Base-by-base conservation (phyloP, 2,329 filamentous ascomycete species). In the Aspergillus chevalieri region DNA sequence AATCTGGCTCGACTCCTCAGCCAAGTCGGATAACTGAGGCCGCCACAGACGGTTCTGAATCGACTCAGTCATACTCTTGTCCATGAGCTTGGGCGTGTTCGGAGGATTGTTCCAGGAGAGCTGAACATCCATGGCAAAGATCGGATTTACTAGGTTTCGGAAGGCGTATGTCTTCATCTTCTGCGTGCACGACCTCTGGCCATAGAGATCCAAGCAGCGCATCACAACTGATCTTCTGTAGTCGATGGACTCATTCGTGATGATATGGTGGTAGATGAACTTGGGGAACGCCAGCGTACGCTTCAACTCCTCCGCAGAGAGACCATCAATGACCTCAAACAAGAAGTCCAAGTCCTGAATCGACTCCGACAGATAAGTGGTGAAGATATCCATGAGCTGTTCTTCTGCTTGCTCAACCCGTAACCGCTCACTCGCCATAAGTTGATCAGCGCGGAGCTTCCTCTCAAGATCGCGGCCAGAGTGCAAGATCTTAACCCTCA, bases 1-100 rank as follows among this genome's bases (percentile, higher is more conserved):
- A 33, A 87, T 82, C 61, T 92, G 89, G 3, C 81, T 82, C 33
- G 85, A 82, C 61, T 97, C 93, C 58, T 97, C 92, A 36, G 84
- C 83, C 2, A 85, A 78, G 67, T 95, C 90, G 22, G 86, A 83
- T 28, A 90, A 77, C 54, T 94, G 89, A 19, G 90, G 86, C 67
- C 89, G 92, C 94, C 93, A 98, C 47, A 99, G 84, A 67, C 91
- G 93, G 59, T 85, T 85, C 66, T 94, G 90, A 52, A 98, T 88
- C 7, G 87, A 86, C 53, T 96, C 91, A 30, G 93, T 91, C 71
- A 98, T 84, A 44, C 82, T 76, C 65, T 85, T 86, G 65, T 98
- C 91, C 71, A 97, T 87, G 17, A 98, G 75, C 50, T 84, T 85
- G 12, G 83, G 86, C 3, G 78, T 79, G 56, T 78, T 78, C 36